Evolutionary conservation across 148 eudicot species (phyloP), one percentile per base, ranked within the genome.

Genomic region (Persicaria tinctoria): DNA sequence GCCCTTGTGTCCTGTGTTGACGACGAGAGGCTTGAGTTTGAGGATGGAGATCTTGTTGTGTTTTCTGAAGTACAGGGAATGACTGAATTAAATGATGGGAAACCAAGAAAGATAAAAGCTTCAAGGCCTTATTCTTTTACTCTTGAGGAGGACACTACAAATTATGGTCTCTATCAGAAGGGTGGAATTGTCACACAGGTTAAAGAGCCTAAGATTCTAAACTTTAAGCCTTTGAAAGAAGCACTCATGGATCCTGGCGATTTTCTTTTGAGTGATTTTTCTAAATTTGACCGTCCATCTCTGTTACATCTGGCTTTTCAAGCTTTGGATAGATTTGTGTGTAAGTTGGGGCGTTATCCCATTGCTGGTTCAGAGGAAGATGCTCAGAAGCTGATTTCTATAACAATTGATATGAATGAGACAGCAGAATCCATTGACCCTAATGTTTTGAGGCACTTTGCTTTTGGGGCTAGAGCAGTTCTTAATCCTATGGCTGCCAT

Each of bases 401-500:
- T 88, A 57, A 84, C 88, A 11, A 73, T 54, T 73, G 23, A 74
- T 20, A 83, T 90, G 63, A 90, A 90, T 55, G 85, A 88, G 53
- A 79, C 64, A 50, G 47, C 72, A 32, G 88, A 81, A 72, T 91
- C 91, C 64, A 79, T 93, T n/a, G 84, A 87, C 79, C 91, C 89
- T 16, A 88, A 86, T 78, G 86, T 93, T 77, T 60, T 93, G 74
- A 85, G 84, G 27, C 83, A 85, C 73, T 93, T 93, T 82, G 87
- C 94, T 48, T 91, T 86, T 83, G 98, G 98, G 77, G 89, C 97
- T 46, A 87, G 91, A 50, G 98, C 97, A 12, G 91, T 91, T n/a
- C 84, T 93, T 78, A 93, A 88, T 83, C 98, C 98, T 72, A 89
- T 93, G 94, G 97, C 95, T 87, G 98, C 98, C 77, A 91, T 93